phyloP scores from a whole-genome alignment of 2,329 filamentous ascomycete species.

The Chaetomiaceae sp. region DNA sequence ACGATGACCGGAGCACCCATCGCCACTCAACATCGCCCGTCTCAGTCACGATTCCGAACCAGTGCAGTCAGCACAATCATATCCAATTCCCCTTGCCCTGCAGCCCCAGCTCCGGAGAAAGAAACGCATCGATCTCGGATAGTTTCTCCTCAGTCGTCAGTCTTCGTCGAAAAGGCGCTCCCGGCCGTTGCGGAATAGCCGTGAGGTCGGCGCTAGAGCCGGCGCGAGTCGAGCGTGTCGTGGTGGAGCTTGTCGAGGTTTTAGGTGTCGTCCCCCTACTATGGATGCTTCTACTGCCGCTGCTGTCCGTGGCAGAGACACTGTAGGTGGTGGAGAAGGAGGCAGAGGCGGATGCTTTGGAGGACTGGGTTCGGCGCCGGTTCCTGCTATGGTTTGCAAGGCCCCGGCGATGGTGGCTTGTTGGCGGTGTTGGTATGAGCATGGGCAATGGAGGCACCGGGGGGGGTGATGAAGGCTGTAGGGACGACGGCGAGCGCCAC shows the following conservation, averaged over 20 bases:
- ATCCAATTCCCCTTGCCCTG: neutral
- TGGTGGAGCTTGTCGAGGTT: conserved; percentile 1
- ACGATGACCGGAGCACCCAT: neutral
- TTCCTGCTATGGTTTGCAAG: conserved; percentile 1
- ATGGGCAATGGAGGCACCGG: neutral
- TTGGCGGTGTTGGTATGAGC: neutral
- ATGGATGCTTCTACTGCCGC: neutral
- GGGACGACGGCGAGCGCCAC: conserved; percentile 12
- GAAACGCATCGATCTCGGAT: conserved; percentile 19
- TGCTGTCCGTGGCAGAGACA: neutral
- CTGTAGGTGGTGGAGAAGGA: neutral
- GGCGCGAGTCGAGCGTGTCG: neutral
- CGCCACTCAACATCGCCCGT: neutral
- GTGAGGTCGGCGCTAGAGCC: neutral
- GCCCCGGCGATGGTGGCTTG: neutral
- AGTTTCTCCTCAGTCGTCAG: conserved; percentile 22
- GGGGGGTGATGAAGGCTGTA: neutral
- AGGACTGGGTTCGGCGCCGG: neutral
- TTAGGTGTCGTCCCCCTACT: neutral
- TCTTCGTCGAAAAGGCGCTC: neutral
- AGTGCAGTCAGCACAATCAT: neutral
- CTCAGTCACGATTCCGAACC: neutral
- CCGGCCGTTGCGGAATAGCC: neutral
- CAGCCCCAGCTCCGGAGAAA: neutral
- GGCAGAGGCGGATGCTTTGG: neutral